These are phyloP conservation scores for Ogataea sp. DNA, from an alignment of 805 yeast species.

Conservation along the genomic window DNA sequence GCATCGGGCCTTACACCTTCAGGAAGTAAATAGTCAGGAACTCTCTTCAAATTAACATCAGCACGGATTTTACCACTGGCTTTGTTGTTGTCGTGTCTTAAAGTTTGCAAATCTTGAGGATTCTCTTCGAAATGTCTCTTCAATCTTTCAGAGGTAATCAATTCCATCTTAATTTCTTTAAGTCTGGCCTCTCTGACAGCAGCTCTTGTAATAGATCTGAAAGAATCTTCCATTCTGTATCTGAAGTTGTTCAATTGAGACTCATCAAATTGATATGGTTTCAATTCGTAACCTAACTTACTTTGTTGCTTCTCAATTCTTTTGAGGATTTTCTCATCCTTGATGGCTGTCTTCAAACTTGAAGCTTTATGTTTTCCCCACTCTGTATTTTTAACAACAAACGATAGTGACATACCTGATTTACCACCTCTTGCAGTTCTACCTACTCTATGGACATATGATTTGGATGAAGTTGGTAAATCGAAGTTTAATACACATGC, in stretches of 20 bases:
- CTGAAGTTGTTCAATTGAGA: constrained; percentile 92
- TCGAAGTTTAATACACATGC: constrained; percentile 96
- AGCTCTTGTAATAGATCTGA: constrained; percentile 84
- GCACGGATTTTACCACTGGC: constrained; percentile 76
- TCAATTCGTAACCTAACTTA: constrained; percentile 62
- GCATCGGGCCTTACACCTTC: constrained; percentile 55
- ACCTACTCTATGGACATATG: constrained; percentile 91
- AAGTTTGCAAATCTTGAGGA: constrained; percentile 82
- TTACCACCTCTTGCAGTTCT: constrained; percentile 98
- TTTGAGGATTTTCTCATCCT: constrained; percentile 78
- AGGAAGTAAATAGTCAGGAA: constrained; percentile 88
- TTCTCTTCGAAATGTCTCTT: constrained; percentile 95
- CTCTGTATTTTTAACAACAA: constrained; percentile 76
- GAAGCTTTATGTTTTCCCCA: constrained; percentile 88
- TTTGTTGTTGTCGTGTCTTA: constrained; percentile 72
- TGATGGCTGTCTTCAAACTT: constrained; percentile 56
- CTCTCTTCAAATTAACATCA: constrained; percentile 81
- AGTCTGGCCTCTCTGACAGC: constrained; percentile 91
- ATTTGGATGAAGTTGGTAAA: constrained; percentile 79
- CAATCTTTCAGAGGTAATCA: constrained; percentile 80
- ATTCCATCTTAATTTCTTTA: constrained; percentile 79
- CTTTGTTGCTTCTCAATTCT: constrained; percentile 73
- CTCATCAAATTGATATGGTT: constrained; percentile 87
- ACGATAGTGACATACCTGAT: constrained; percentile 89
- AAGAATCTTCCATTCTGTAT: constrained; percentile 94